Base-by-base conservation (phyloP, 2,329 filamentous ascomycete genomes). In the Fusarium abutilonis region DNA sequence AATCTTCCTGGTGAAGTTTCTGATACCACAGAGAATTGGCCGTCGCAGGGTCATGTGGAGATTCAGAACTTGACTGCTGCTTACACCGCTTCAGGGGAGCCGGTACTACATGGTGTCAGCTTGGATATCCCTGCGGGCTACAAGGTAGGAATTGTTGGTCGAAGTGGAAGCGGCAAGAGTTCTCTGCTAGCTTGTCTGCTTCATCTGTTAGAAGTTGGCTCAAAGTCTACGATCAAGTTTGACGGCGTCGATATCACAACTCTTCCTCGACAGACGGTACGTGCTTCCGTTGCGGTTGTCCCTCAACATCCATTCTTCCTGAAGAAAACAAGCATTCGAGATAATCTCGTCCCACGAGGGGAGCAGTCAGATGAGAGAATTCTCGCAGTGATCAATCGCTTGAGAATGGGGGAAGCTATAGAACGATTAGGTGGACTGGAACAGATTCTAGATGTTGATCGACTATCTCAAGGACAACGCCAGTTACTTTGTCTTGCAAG, bases 301-400 rank as follows among this genome's bases (percentile, higher is more conserved):
- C 78, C 83, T 0, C 83, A 86, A 70, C 82, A 85, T 41, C 75
- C 81, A 0, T 79, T 83, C 54, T 77, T 83, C 17, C 70, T 85
- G 5, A 76, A 76, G 2, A 82, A 80, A 2, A 80, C 72, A 0
- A 47, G 31, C 8, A 71, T 86, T 4, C 77, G 81, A 0, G 70
- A 74, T 3, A 86, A 86, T 44, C 71, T 82, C 2, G 81, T 84
- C 56, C 82, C 82, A 0, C 66, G 70, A 4, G 58, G 66, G 1
- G 56, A 64, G 14, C 35, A 19, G 5, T 9, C 52, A 3, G 40
- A 63, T 9, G 39, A 59, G 2, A 42, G 35, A 7, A 46, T 86
- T 2, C 77, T 76, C 72, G 69, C 74, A 2, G 65, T 76, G 0
- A 67, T 85, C 4, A 35, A n/a, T 8, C 41, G 34, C 1, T 36